Conservation (phyloP, 2,329 filamentous ascomycete genomes). For the Magnaporthiopsis poae region DNA sequence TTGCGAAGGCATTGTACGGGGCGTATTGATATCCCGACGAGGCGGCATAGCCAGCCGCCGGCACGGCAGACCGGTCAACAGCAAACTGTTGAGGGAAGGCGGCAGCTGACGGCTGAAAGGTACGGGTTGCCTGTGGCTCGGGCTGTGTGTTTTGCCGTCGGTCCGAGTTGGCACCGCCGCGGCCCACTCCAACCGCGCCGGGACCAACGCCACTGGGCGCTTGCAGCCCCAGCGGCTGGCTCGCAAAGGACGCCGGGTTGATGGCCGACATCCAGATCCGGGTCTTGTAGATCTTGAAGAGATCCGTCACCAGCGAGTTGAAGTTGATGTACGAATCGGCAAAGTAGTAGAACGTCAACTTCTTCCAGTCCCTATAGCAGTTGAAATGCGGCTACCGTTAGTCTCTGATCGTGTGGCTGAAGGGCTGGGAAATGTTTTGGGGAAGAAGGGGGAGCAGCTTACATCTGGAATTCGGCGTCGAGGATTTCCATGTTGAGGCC, state of each 20-base stretch:
- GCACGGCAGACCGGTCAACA: slow-evolving; percentile 31
- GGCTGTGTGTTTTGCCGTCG: slow-evolving; percentile 32
- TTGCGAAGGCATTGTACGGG: slow-evolving; percentile 34
- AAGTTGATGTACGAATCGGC: slow-evolving; percentile 98
- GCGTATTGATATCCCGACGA: slow-evolving; percentile 30
- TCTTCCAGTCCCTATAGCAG: slow-evolving; percentile 83
- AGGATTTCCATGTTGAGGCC: slow-evolving; percentile 92
- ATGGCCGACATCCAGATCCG: slow-evolving; percentile 99
- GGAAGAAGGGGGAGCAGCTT: slow-evolving; percentile 28
- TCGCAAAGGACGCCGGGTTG: slow-evolving; percentile 90
- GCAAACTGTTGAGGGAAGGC: slow-evolving; percentile 13
- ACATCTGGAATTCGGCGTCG: slow-evolving; percentile 98
- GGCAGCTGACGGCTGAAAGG: slow-evolving; percentile 8
- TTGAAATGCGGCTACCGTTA: slow-evolving; percentile 6
- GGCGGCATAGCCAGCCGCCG: slow-evolving; percentile 29
- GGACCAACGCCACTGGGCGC: slow-evolving; percentile 58
- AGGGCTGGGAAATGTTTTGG: background rate
- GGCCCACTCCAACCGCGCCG: slow-evolving; percentile 51
- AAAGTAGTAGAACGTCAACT: slow-evolving; percentile 98
- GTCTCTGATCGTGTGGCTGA: slow-evolving; percentile 16
- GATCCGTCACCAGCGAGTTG: slow-evolving; percentile 89
- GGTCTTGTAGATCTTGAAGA: slow-evolving; percentile 99
- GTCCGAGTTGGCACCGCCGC: slow-evolving; percentile 36
- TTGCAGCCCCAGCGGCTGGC: slow-evolving; percentile 61
- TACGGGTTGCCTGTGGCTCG: slow-evolving; percentile 9